Percentiles rank a stretch among this genome's conserved stretches.
These are phyloP conservation scores for Mortierella sp. DNA, from an alignment of 371 early-diverging fungal species.

Conservation along the genomic window DNA sequence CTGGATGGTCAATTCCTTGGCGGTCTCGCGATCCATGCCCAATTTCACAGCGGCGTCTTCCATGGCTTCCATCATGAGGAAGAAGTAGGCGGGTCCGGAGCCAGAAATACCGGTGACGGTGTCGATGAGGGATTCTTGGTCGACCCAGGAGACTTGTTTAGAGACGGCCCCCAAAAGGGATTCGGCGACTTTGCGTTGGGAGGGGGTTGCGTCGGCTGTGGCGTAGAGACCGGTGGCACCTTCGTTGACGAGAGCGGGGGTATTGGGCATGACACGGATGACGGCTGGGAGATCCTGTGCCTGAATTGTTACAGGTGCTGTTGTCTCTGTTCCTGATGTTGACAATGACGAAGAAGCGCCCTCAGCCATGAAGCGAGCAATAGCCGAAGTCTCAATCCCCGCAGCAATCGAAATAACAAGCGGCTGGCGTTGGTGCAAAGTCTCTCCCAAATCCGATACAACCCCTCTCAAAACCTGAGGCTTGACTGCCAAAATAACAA, in stretches of 20 bases:
- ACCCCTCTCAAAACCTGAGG: constrained; percentile 88
- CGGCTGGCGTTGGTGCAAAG: constrained; percentile 64
- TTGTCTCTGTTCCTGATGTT: neutral
- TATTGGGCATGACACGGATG: constrained; percentile 96
- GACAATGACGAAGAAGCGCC: constrained; percentile 1
- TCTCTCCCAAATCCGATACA: constrained; percentile 56
- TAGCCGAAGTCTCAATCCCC: constrained; percentile 83
- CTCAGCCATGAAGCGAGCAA: constrained; percentile 79
- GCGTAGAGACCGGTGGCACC: constrained; percentile 93
- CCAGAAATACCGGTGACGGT: constrained; percentile 93
- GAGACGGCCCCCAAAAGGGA: constrained; percentile 81
- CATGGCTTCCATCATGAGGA: constrained; percentile 92
- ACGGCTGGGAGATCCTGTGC: constrained; percentile 62
- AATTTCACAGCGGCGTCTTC: constrained; percentile 85
- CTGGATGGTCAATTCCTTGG: constrained; percentile 87
- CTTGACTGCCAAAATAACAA: constrained; percentile 92
- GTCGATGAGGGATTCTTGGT: constrained; percentile 83
- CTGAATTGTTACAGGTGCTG: no score
- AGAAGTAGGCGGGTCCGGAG: constrained; percentile 95
- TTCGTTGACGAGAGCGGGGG: constrained; percentile 89
- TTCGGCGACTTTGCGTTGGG: constrained; percentile 76
- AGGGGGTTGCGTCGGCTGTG: constrained; percentile 64
- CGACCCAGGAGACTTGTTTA: constrained; percentile 86
- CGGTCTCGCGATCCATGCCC: constrained; percentile 85
- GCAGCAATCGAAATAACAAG: constrained; percentile 93